Percentiles rank a stretch among this genome's conserved stretches.
These are phyloP conservation scores for Nitzschia palea DNA, from an alignment of 108 stramenopile genomes.

Conservation along the genomic window DNA sequence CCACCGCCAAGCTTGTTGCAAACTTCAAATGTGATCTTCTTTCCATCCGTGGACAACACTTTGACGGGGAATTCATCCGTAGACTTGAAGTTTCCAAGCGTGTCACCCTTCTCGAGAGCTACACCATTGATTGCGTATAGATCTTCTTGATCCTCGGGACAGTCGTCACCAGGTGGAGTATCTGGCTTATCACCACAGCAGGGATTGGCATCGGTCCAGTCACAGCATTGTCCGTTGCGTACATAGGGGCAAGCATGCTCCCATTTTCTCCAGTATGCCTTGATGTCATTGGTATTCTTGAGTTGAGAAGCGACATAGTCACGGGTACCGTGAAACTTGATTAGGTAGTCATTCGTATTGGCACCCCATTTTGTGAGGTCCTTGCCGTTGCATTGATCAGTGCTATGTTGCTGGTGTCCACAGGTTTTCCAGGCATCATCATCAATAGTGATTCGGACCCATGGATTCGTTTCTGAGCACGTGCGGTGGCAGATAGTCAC, in stretches of 20 bases:
- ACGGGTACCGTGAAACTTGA: not conserved
- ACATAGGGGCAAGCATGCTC: not conserved
- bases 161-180: not conserved
- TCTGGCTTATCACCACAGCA: not conserved
- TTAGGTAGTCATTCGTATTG: not conserved
- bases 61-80: not conserved
- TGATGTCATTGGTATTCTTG: not conserved
- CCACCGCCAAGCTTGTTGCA: not conserved
- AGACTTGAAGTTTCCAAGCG: not conserved
- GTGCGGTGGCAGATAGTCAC: not conserved
- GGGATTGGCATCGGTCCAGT: not conserved
- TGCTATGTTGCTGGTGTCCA: not conserved
- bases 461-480: not conserved
- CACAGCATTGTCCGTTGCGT: not conserved
- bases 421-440: not conserved
- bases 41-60: not conserved
- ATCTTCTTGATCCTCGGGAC: not conserved
- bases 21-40: not conserved
- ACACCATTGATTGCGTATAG: not conserved
- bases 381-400: not conserved
- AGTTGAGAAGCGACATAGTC: not conserved
- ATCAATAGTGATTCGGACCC: not conserved
- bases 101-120: not conserved
- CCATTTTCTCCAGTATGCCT: not conserved
- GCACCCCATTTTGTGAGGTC: not conserved